Conservation (phyloP, 2,329 filamentous ascomycete species). For the Orbilia javanica region DNA sequence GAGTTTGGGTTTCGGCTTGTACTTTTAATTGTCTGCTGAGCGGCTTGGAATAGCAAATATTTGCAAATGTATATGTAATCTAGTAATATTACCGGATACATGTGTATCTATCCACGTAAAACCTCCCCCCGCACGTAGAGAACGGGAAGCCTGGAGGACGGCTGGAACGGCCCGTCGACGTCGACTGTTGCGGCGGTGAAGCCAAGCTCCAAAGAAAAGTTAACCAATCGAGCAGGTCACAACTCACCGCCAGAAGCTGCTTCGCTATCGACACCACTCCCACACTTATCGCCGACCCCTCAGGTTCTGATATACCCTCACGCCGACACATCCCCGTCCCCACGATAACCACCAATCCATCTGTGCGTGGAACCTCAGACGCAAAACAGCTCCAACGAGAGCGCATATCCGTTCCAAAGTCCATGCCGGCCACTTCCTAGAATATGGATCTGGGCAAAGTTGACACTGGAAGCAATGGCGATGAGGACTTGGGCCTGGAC, state of each 20-base stretch:
- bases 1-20: conserved; percentile 23
- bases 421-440: conserved; percentile 34
- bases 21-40: not conserved
- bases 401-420: not conserved
- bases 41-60: not conserved
- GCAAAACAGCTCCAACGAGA: conserved; percentile 11
- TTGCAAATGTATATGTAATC: not conserved
- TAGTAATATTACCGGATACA: not conserved
- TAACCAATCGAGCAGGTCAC: conserved; percentile 17
- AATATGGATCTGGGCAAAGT: conserved; percentile 45
- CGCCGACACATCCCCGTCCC: not conserved
- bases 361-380: not conserved
- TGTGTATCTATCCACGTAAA: not conserved
- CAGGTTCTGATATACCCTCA: conserved; percentile 2
- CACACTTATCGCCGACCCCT: conserved; percentile 24
- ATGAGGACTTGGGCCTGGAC: conserved; percentile 35
- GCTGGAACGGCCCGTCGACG: not conserved
- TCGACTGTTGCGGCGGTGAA: not conserved
- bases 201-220: conserved; percentile 5
- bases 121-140: no score
- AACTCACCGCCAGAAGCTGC: conserved; percentile 10
- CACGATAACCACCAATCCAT: not conserved
- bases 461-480: conserved; percentile 35
- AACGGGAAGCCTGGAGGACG: no score
- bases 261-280: conserved; percentile 25